Conservation (phyloP, 768 basidiomycete species). For the Calocera viscosa region DNA sequence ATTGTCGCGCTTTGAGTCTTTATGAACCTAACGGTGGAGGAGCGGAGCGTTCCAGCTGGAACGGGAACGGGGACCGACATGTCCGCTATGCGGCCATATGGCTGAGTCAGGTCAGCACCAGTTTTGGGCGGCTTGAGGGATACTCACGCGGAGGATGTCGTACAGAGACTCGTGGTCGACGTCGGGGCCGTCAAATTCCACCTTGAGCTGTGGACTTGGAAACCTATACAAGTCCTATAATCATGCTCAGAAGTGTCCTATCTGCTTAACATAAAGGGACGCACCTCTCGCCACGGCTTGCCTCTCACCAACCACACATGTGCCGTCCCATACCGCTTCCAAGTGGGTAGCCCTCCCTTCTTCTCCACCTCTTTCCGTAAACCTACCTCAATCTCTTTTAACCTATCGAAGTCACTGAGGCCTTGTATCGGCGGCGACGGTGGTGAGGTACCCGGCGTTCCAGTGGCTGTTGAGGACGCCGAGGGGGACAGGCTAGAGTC, state of each 20-base stretch:
- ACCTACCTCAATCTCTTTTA: conserved; percentile 35
- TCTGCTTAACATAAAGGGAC: conserved; percentile 12
- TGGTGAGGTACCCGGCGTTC: not conserved
- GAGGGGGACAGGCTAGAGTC: conserved; percentile 23
- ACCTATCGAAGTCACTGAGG: conserved; percentile 19
- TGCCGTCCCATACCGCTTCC: conserved; percentile 41
- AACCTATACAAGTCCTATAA: conserved; percentile 73
- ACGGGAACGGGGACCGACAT: conserved; percentile 47
- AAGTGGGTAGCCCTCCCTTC: conserved; percentile 50
- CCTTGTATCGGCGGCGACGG: conserved; percentile 19
- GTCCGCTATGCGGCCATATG: conserved; percentile 68
- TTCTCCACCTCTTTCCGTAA: conserved; percentile 35
- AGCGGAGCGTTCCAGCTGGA: conserved; percentile 55
- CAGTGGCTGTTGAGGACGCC: conserved; percentile 20
- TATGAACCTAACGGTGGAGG: conserved; percentile 49
- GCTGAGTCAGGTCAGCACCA: conserved; percentile 31
- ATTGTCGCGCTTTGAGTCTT: conserved; percentile 56
- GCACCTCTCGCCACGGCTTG: conserved; percentile 67
- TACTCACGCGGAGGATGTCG: conserved; percentile 56
- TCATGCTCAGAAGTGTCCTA: not conserved
- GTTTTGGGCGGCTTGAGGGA: not conserved
- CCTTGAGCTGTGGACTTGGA: conserved; percentile 55
- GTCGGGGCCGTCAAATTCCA: conserved; percentile 85
- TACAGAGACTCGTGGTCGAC: conserved; percentile 69
- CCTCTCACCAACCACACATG: conserved; percentile 64